Conservation (phyloP, 352 stramenopile species). For the Pythium insidiosum region DNA sequence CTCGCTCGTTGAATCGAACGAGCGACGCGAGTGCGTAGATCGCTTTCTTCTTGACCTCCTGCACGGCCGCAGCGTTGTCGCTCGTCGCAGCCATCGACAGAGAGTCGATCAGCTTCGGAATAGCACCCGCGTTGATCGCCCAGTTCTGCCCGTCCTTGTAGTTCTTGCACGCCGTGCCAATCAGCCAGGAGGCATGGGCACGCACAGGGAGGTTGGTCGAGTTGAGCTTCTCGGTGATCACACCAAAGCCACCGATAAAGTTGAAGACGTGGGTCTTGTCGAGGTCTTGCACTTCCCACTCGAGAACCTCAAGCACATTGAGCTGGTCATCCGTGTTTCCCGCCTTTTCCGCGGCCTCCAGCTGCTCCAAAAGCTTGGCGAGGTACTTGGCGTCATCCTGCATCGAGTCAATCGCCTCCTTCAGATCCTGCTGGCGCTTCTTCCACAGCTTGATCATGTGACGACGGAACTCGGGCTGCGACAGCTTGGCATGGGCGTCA, state of each 20-base stretch:
- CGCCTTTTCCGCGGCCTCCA: conserved; percentile 47
- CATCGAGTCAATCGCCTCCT: conserved; percentile 68
- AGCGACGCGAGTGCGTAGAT: conserved; percentile 75
- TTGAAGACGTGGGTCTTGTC: conserved; percentile 86
- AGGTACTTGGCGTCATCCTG: conserved; percentile 79
- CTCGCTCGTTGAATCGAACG: conserved; percentile 55
- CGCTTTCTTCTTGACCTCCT: conserved; percentile 81
- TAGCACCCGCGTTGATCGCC: conserved; percentile 60
- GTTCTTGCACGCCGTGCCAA: conserved; percentile 76
- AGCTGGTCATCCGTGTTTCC: conserved; percentile 38
- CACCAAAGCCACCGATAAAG: conserved; percentile 73
- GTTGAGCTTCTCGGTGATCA: conserved; percentile 68
- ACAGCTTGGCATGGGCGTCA: conserved; percentile 57
- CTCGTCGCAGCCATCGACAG: conserved; percentile 25
- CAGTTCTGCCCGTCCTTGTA: conserved; percentile 78
- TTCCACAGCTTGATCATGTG: conserved; percentile 79
- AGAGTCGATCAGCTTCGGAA: conserved; percentile 62
- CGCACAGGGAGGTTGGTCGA: conserved; percentile 55
- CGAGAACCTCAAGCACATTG: conserved; percentile 52
- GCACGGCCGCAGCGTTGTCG: conserved; percentile 11
- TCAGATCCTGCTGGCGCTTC: conserved; percentile 69
- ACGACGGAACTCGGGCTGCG: conserved; percentile 56
- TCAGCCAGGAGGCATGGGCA: conserved; percentile 52
- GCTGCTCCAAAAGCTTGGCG: conserved; percentile 60
- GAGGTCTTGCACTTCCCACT: conserved; percentile 85